Conservation (phyloP, 306 rosid genomes). For the Rosa lucieae region DNA sequence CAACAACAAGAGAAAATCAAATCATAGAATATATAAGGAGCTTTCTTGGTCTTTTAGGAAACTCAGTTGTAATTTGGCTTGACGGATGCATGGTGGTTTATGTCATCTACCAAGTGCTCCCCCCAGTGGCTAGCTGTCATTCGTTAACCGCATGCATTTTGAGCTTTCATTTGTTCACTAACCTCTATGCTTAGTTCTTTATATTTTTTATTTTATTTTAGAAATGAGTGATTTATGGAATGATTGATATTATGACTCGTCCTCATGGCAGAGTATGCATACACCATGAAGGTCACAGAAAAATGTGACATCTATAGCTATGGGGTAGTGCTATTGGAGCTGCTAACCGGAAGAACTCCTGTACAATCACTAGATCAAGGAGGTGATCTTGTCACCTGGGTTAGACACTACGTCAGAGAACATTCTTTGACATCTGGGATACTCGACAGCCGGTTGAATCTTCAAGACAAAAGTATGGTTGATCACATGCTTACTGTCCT, state of each 20-base stretch:
- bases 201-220: not conserved
- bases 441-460: slow-evolving; percentile 72
- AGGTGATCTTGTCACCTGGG: slow-evolving; percentile 88
- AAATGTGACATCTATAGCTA: slow-evolving; percentile 94
- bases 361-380: slow-evolving; percentile 92
- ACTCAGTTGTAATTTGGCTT: not conserved
- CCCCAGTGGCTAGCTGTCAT: not conserved
- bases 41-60: not conserved
- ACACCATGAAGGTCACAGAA: slow-evolving; percentile 94
- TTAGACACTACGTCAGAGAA: slow-evolving; percentile 47
- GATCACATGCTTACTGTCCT: slow-evolving; percentile 80
- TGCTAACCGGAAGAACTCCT: slow-evolving; percentile 84
- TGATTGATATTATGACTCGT: slow-evolving; percentile 14
- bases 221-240: not conserved
- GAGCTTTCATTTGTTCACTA: not conserved
- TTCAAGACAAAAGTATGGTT: slow-evolving; percentile 50
- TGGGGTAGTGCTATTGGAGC: slow-evolving; percentile 91
- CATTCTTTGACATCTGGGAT: slow-evolving; percentile 57
- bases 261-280: slow-evolving; percentile 82
- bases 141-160: not conserved
- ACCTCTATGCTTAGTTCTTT: not conserved
- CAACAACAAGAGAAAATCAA: not conserved
- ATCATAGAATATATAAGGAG: not conserved
- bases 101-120: not conserved
- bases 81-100: not conserved